Percentiles rank a stretch among this genome's conserved stretches.
Conservation (phyloP, 345 rosid genomes). For the thale cress (Arabidopsis thaliana) region DNA sequence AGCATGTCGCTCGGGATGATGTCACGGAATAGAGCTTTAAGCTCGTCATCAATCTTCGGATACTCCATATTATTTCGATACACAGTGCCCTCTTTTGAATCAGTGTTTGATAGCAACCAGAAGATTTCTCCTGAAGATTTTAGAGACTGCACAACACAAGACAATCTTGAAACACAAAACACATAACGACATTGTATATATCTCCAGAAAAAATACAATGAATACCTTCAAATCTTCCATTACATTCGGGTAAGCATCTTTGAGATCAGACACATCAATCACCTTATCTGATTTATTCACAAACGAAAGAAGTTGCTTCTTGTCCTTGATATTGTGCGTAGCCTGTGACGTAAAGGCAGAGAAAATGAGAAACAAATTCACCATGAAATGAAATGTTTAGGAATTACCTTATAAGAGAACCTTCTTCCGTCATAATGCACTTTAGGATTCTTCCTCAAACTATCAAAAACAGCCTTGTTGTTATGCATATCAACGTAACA, state of each 20-base stretch:
- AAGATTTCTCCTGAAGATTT: constrained; percentile 70
- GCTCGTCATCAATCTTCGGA: constrained; percentile 68
- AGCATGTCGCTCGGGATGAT: constrained; percentile 78
- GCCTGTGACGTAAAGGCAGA: constrained; percentile 49
- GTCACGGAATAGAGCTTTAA: constrained; percentile 59
- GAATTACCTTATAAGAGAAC: constrained; percentile 83
- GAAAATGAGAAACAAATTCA: not conserved
- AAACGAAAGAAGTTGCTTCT: constrained; percentile 64
- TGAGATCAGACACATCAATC: constrained; percentile 72
- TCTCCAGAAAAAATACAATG: not conserved
- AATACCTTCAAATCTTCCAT: constrained; percentile 83
- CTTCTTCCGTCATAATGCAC: constrained; percentile 73
- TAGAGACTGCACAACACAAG: constrained; percentile 51
- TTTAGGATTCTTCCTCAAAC: constrained; percentile 75
- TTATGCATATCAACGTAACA: constrained; percentile 68
- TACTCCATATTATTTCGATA: constrained; percentile 78
- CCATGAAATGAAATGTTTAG: constrained; percentile 9
- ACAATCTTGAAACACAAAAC: not conserved
- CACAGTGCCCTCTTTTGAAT: constrained; percentile 74
- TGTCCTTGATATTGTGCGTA: constrained; percentile 75
- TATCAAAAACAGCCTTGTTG: constrained; percentile 85
- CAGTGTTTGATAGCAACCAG: constrained; percentile 72
- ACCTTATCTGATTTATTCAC: constrained; percentile 64
- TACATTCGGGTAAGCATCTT: constrained; percentile 86
- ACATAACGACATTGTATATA: not conserved